Base-by-base conservation (phyloP, 495 filamentous ascomycete genomes). In the Penicillium macrosclerotiorum region DNA sequence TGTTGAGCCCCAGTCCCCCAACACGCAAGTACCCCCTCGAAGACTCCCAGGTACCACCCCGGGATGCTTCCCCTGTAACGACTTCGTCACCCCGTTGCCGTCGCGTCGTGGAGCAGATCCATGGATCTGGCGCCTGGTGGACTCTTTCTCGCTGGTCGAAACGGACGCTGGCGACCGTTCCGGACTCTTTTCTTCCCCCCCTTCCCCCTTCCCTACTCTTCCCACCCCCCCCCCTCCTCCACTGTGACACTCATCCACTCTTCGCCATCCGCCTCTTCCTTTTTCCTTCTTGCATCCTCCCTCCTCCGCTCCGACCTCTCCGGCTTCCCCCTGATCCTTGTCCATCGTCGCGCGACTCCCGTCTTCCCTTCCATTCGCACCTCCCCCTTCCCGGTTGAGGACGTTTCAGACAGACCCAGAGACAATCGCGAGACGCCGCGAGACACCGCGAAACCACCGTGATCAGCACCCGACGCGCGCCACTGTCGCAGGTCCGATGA, bases 41-140 rank as follows among this genome's bases (percentile, higher is more conserved):
- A 2, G 13, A 8, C 5, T 2, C 6, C 4, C 8, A 9, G 13
- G 43, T 46, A 38, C 24, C 14, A 7, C 24, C 18, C 14, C 12
- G 18, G n/a, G 16, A 18, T 5, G 8, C 13, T 36, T 9, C 33
- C n/a, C 4, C 4, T 41, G 58, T 61, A 44, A 38, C 45, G 25
- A 38, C 44, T 42, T 22, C 17, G 54, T 61, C 42, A 27, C 20
- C 52, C 34, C 22, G 30, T 20, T 47, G 37, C n/a, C 58, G 54
- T 55, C 59, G 59, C 59, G 59, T 62, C 55, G 58, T 52, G 51
- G 47, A 45, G 49, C 58, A 59, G 59, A 62, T 55, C 59, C 59
- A 62, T 62, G 59, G 58, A 55, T 62, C 59, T 62, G 55, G 59
- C 59, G 55, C 51, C 39, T 46, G n/a, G 58, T 53, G 51, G 50